Evolutionary conservation across 495 filamentous ascomycete species (phyloP), one percentile per base, ranked within the genome.

Genomic region (Achaetomiella virescens): DNA sequence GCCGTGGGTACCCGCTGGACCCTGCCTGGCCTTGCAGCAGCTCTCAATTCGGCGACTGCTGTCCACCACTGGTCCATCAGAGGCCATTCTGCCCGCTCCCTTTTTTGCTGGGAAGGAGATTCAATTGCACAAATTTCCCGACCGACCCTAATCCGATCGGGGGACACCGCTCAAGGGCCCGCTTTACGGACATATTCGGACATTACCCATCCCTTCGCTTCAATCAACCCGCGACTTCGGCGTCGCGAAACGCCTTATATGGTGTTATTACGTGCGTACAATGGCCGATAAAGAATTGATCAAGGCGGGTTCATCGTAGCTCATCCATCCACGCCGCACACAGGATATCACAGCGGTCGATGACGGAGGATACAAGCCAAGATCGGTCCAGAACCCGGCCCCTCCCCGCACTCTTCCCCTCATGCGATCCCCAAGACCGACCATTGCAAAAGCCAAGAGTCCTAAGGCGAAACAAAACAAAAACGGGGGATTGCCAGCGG

Each of bases 181-280:
- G 46, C 54, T 48, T 51, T 57, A 37, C 46, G 54, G 46, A 48
- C 54, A 37, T 50, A 35, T n/a, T 57, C 54, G 54, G 54, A 57
- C 38, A 57, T 57, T 57, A 20, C 37, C 3, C 22, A 12, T 17
- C 25, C 3, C 22, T 18, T 17, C 25, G 24, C 29, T 50, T 43
- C 18, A 35, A 6, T 17, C 27, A 20, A 43, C n/a, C 12, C 21
- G 22, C 27, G 38, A 27, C 6, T 15, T 15, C 43, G 31, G 29
- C 42, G 15, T 31, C 27, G 27, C 21, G 5, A 27, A 29, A n/a
- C 45, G 45, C 21, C 17, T 20, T 11, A 15, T 14, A 6, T 9
- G 21, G 20, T 14, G 20, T 25, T 46, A 31, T 31, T 31, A 45
- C 42, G 18, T 22, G 2, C 42, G n/a, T 45, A 18, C 14, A 6